These are phyloP conservation scores for Didymella pomorum DNA, from an alignment of 2,329 filamentous ascomycete genomes.

Conservation along the genomic window DNA sequence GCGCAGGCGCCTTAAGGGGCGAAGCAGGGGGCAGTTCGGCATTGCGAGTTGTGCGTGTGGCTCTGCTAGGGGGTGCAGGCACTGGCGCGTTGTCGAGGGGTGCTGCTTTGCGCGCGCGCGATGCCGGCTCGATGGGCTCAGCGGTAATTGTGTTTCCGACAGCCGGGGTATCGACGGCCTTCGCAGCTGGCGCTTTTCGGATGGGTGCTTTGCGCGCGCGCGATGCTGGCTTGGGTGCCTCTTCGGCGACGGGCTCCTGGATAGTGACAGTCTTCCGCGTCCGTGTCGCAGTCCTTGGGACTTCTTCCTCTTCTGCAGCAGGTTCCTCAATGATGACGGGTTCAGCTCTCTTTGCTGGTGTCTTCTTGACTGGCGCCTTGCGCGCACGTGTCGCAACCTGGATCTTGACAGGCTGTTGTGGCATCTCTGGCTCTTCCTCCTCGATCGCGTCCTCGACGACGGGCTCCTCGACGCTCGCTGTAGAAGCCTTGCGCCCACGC, in stretches of 20 bases:
- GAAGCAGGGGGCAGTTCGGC: constrained; percentile 30
- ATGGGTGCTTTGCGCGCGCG: constrained; percentile 32
- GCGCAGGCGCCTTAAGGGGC: constrained; percentile 38
- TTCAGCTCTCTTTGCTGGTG: constrained; percentile 27
- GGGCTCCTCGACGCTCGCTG: constrained; percentile 25
- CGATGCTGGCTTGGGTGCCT: constrained; percentile 26
- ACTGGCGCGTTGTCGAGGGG: constrained; percentile 20
- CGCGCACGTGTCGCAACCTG: constrained; percentile 40
- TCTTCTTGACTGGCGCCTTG: constrained; percentile 33
- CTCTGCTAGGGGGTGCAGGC: constrained; percentile 22
- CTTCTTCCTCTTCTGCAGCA: constrained; percentile 18
- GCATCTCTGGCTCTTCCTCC: constrained; percentile 25
- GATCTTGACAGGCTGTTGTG: constrained; percentile 28
- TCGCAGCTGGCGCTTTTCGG: constrained; percentile 27
- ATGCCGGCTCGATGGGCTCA: constrained; percentile 30
- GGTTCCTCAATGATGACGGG: constrained; percentile 24
- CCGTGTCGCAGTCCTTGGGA: constrained; percentile 22
- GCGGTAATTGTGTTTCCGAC: constrained; percentile 19
- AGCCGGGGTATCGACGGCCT: constrained; percentile 17
- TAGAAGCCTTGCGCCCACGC: constrained; percentile 33
- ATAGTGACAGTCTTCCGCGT: constrained; percentile 24
- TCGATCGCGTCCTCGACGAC: constrained; percentile 16
- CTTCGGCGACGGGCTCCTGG: constrained; percentile 22
- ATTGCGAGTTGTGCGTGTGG: constrained; percentile 34
- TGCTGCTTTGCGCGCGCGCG: constrained; percentile 33